Evolutionary conservation across 139 green algal genomes (phyloP).

Genomic region (Asterochloris sp.): DNA sequence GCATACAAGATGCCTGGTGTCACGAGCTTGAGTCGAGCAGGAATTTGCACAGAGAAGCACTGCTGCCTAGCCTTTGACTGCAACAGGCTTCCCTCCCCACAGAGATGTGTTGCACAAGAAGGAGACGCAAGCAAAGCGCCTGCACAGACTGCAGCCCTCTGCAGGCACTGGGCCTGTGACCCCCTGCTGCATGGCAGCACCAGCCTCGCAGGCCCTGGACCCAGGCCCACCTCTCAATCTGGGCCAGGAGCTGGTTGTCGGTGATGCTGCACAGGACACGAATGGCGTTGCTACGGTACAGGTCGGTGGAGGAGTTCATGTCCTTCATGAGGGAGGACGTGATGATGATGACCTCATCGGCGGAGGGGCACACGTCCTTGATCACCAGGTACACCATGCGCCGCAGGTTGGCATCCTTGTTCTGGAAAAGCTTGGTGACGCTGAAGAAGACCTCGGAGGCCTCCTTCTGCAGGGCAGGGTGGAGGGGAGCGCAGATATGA

Average conservation of each 20-base stretch:
- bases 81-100: too few relatives aligned
- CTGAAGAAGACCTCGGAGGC: slow-evolving; percentile 98
- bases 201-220: too few relatives aligned
- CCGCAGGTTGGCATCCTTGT: slow-evolving; percentile 89
- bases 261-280: slow-evolving; percentile 96
- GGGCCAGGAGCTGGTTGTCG: slow-evolving; percentile 82
- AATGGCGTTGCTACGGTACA: slow-evolving; percentile 96
- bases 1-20: slow-evolving; percentile 18
- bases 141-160: too few relatives aligned
- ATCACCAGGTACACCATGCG: slow-evolving; percentile 99
- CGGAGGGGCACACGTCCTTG: slow-evolving; percentile 95
- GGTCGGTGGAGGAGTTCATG: slow-evolving; percentile 95
- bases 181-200: too few relatives aligned
- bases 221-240: slow-evolving; percentile 75
- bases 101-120: too few relatives aligned
- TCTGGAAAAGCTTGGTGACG: slow-evolving; percentile 98
- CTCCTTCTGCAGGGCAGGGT: slow-evolving; percentile 77
- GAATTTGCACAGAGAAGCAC: too few relatives aligned
- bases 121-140: too few relatives aligned
- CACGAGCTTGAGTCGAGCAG: too few relatives aligned
- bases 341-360: slow-evolving; percentile 97
- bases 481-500: background rate
- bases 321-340: slow-evolving; percentile 99
- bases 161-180: too few relatives aligned
- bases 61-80: too few relatives aligned